These are phyloP conservation scores for Nicotiana rustica DNA, from an alignment of 305 asterid species.

Conservation along the genomic window DNA sequence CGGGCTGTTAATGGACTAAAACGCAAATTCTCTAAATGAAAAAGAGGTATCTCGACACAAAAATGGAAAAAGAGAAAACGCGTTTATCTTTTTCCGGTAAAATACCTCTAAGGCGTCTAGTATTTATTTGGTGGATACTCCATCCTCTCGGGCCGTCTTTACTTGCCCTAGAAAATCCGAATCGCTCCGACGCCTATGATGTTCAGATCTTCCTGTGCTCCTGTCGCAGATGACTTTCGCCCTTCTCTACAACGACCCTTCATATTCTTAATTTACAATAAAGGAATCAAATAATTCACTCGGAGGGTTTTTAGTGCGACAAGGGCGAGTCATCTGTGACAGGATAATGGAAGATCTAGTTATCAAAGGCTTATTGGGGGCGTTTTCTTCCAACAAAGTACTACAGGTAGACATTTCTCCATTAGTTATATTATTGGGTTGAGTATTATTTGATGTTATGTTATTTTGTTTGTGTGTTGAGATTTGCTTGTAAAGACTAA, in stretches of 20 bases:
- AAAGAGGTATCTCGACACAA: no score
- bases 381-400: background rate
- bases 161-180: no score
- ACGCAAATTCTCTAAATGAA: no score
- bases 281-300: background rate
- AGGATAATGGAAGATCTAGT: background rate
- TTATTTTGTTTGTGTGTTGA: background rate
- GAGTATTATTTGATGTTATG: background rate
- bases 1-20: no score
- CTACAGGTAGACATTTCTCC: no score
- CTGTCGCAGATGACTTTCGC: constrained; percentile 29
- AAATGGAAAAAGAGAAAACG: no score
- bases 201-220: background rate
- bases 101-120: no score
- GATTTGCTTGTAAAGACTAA: background rate
- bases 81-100: no score
- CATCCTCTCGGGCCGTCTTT: no score
- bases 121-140: no score
- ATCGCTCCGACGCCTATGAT: background rate
- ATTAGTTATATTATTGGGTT: no score
- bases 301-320: background rate
- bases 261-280: background rate
- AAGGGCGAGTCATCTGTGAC: background rate
- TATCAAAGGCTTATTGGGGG: background rate
- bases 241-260: background rate